These are phyloP conservation scores for Brachypodium distachyon DNA, from an alignment of 202 grass and related monocot species.

Conservation along the genomic window DNA sequence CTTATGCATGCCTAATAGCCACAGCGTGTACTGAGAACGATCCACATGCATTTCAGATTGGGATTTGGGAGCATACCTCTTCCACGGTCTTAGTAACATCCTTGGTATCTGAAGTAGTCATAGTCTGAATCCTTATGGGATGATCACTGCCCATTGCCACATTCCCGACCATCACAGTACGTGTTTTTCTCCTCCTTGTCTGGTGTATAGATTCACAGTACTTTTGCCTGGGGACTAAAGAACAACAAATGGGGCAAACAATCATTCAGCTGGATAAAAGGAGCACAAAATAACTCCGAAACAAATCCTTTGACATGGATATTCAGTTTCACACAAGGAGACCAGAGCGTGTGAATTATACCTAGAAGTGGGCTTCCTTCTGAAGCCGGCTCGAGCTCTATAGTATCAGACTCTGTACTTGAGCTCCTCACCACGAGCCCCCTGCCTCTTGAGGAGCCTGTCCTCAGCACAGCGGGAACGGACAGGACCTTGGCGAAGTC, in stretches of 20 bases:
- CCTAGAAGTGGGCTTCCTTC: slow-evolving; percentile 96
- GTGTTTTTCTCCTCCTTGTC: slow-evolving; percentile 86
- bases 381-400: slow-evolving; percentile 80
- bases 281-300: neutral
- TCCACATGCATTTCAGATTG: neutral
- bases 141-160: slow-evolving; percentile 93
- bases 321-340: neutral
- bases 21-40: neutral
- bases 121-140: slow-evolving; percentile 93
- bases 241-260: neutral
- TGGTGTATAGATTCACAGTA: slow-evolving; percentile 84
- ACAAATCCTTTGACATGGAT: neutral
- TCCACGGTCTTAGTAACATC: slow-evolving; percentile 86
- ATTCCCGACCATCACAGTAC: slow-evolving; percentile 98
- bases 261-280: neutral
- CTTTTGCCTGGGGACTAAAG: slow-evolving; percentile 83
- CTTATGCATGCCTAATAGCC: neutral
- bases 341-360: slow-evolving; percentile 20
- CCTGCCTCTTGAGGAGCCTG: slow-evolving; percentile 29
- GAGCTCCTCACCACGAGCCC: slow-evolving; percentile 50
- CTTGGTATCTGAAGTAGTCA: slow-evolving; percentile 97
- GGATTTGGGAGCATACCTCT: slow-evolving; percentile 59
- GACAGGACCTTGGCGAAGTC: slow-evolving; percentile 77
- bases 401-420: slow-evolving; percentile 71
- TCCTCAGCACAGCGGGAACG: slow-evolving; percentile 18